Evolutionary conservation across 768 basidiomycete genomes (phyloP).

Genomic region (Leccinum uliginosum): DNA sequence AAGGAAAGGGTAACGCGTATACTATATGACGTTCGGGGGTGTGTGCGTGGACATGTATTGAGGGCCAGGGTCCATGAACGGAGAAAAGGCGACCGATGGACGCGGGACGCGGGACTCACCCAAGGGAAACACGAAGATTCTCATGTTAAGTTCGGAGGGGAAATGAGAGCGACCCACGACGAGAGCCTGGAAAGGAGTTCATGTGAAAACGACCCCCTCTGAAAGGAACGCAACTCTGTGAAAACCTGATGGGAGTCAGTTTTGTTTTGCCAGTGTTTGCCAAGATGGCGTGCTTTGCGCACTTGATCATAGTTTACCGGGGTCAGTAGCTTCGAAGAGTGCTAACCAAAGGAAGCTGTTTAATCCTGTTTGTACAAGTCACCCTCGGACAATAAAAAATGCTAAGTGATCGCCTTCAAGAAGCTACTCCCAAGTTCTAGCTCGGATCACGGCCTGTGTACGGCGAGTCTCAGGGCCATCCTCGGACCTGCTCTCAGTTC

Average conservation of each 20-base stretch:
- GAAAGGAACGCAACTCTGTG: conserved; percentile 1
- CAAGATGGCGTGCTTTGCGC: neutral
- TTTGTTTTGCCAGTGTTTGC: neutral
- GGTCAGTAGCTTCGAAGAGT: neutral
- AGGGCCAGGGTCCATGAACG: conserved; percentile 9
- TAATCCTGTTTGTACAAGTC: conserved; percentile 4
- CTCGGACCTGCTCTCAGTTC: neutral
- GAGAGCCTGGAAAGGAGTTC: conserved; percentile 6
- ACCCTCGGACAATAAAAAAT: neutral
- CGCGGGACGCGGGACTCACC: conserved; percentile 6
- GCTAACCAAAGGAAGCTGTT: conserved; percentile 2
- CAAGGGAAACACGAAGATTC: conserved; percentile 14
- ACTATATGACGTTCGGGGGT: conserved; percentile 14
- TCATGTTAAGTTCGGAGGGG: conserved; percentile 9
- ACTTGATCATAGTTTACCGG: neutral
- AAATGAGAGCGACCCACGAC: conserved; percentile 2
- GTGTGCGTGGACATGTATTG: neutral
- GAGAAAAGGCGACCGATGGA: conserved; percentile 10
- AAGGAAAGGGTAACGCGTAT: conserved; percentile 14
- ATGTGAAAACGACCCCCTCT: conserved; percentile 9
- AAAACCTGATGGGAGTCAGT: conserved; percentile 1
- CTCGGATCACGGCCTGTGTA: conserved; percentile 11
- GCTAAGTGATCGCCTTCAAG: neutral
- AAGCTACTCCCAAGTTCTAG: neutral
- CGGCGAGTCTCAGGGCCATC: conserved; percentile 6